These are phyloP conservation scores for Neofusicoccum parvum DNA, from an alignment of 2,329 filamentous ascomycete species.

Conservation along the genomic window DNA sequence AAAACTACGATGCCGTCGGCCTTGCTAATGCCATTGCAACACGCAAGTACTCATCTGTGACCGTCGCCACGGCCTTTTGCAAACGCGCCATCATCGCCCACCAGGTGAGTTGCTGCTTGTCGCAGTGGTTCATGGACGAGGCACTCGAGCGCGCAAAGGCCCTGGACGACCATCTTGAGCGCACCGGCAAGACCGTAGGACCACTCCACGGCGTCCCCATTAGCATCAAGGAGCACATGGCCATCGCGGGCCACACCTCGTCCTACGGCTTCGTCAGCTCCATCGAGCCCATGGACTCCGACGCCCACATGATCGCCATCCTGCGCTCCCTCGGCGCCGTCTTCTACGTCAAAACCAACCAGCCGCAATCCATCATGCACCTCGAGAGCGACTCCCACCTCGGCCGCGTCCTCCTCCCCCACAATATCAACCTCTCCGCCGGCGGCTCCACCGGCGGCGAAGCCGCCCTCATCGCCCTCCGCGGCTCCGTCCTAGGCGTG, in stretches of 20 bases:
- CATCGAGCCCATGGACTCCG: slow-evolving; percentile 29
- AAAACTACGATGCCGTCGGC: slow-evolving; percentile 47
- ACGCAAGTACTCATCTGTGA: slow-evolving; percentile 41
- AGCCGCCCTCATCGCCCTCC: slow-evolving; percentile 55
- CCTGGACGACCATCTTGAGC: slow-evolving; percentile 48
- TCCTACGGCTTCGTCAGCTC: slow-evolving; percentile 60
- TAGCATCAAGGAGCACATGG: slow-evolving; percentile 57
- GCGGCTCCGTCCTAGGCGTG: slow-evolving; percentile 57
- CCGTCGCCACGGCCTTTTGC: slow-evolving; percentile 36
- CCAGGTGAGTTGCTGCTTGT: slow-evolving; percentile 23
- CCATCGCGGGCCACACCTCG: slow-evolving; percentile 59
- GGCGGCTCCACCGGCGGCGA: slow-evolving; percentile 61
- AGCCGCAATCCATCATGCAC: slow-evolving; percentile 58
- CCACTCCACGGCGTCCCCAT: slow-evolving; percentile 49
- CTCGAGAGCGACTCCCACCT: slow-evolving; percentile 54
- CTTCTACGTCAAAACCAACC: slow-evolving; percentile 55
- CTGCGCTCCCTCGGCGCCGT: slow-evolving; percentile 47
- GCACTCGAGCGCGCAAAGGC: slow-evolving; percentile 26
- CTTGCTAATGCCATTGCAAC: slow-evolving; percentile 45
- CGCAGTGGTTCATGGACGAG: slow-evolving; percentile 29
- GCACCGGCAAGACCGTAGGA: slow-evolving; percentile 39
- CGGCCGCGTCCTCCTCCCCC: slow-evolving; percentile 56
- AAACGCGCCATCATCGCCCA: slow-evolving; percentile 27
- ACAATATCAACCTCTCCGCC: slow-evolving; percentile 52
- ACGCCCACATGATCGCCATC: slow-evolving; percentile 31